Evolutionary conservation across 2,329 filamentous ascomycete genomes (phyloP).

Genomic region (Coleophoma eucalyptorum): DNA sequence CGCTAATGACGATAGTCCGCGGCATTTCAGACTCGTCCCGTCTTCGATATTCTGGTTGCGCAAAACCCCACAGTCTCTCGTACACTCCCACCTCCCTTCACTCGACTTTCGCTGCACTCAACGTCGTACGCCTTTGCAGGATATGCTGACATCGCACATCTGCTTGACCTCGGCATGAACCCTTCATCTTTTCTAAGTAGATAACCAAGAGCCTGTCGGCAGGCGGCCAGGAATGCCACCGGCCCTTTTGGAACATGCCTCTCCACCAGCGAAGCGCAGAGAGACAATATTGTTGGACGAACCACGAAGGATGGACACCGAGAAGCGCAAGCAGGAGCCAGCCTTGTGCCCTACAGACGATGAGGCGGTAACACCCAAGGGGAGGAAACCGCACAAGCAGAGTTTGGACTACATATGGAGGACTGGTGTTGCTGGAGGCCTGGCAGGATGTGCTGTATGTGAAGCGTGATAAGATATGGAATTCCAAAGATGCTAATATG

Average conservation of each 20-base stretch:
- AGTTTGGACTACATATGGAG: slow-evolving; percentile 81
- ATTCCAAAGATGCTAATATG: slow-evolving; percentile 7
- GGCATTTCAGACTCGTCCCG: neutral
- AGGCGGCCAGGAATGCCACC: slow-evolving; percentile 47
- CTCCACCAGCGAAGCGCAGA: slow-evolving; percentile 38
- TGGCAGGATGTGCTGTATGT: slow-evolving; percentile 85
- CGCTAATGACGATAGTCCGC: slow-evolving; percentile 1
- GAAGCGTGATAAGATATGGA: neutral
- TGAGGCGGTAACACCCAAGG: slow-evolving; percentile 42
- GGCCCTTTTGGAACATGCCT: slow-evolving; percentile 52
- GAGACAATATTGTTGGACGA: slow-evolving; percentile 29
- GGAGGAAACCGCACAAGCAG: slow-evolving; percentile 54
- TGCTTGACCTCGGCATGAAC: slow-evolving; percentile 10
- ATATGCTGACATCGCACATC: neutral
- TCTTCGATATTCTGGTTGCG: neutral
- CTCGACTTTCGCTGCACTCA: neutral
- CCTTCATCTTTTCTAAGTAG: slow-evolving; percentile 1
- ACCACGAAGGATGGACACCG: slow-evolving; percentile 32
- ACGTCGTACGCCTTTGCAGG: neutral
- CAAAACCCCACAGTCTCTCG: slow-evolving; percentile 1
- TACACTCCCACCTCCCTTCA: neutral
- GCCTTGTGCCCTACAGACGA: slow-evolving; percentile 47
- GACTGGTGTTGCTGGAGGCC: slow-evolving; percentile 80
- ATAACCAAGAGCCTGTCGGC: slow-evolving; percentile 17
- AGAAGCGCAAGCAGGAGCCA: slow-evolving; percentile 26